phyloP scores from a whole-genome alignment of 2,329 filamentous ascomycete genomes.

The Ambrosiella cleistominuta region DNA sequence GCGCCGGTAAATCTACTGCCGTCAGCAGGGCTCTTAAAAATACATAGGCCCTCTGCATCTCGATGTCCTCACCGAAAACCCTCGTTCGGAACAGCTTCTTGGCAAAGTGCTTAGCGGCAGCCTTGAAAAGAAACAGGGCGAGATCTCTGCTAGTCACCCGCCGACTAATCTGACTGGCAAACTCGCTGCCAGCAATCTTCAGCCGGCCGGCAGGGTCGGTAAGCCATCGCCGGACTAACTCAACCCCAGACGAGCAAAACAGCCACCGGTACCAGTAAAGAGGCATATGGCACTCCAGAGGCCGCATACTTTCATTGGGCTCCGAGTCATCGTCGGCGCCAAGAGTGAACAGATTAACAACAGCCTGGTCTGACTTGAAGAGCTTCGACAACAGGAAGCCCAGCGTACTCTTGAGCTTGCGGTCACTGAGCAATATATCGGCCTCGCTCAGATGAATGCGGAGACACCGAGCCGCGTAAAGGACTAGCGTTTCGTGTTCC shows the following conservation, averaged over 20 bases:
- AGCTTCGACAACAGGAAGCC: background rate
- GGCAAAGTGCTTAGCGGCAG: constrained; percentile 3
- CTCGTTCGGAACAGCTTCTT: background rate
- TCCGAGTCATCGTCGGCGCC: background rate
- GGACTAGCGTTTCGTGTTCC: background rate
- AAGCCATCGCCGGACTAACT: background rate
- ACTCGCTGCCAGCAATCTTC: background rate
- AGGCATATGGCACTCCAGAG: background rate
- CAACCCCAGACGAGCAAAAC: background rate
- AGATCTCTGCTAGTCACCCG: background rate
- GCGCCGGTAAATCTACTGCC: background rate
- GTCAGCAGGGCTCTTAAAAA: background rate
- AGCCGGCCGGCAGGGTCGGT: background rate
- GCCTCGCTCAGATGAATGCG: background rate
- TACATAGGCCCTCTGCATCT: background rate
- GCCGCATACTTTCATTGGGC: background rate
- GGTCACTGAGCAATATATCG: background rate
- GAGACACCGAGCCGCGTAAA: constrained; percentile 1
- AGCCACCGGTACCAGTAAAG: constrained; percentile 5
- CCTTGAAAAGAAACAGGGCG: constrained; percentile 4
- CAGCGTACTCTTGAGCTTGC: background rate
- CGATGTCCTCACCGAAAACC: background rate
- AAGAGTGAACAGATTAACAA: background rate
- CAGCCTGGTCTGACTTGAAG: background rate
- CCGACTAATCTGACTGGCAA: background rate